Conservation (phyloP, 2,329 filamentous ascomycete genomes). For the Fusarium musae region DNA sequence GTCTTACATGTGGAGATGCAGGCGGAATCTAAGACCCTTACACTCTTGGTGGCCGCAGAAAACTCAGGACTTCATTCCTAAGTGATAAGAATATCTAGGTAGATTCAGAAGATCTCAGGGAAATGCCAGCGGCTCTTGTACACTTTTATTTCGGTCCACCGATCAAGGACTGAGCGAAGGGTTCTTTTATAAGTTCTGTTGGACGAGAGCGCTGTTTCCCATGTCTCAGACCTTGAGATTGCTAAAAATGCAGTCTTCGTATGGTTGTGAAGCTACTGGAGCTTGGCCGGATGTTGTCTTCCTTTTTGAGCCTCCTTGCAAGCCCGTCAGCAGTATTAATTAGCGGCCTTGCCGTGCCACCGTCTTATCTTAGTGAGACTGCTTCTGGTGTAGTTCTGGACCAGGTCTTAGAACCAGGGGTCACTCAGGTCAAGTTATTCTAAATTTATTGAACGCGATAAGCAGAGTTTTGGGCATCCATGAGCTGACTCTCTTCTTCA, state of each 20-base stretch:
- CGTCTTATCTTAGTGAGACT: not conserved
- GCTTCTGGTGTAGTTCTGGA: not conserved
- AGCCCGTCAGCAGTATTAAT: conserved; percentile 15
- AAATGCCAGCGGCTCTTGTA: not conserved
- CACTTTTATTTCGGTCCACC: not conserved
- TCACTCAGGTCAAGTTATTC: not conserved
- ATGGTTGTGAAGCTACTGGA: conserved; percentile 8
- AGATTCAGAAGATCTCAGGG: not conserved
- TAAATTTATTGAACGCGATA: not conserved
- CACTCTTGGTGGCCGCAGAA: not conserved
- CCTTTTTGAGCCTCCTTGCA: not conserved
- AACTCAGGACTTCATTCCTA: not conserved
- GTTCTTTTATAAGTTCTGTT: not conserved
- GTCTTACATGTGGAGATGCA: conserved; percentile 18
- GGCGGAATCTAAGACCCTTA: conserved; percentile 3
- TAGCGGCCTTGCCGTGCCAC: not conserved
- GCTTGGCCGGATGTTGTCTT: conserved; percentile 16
- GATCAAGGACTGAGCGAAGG: not conserved
- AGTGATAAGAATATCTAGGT: not conserved
- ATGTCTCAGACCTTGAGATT: conserved; percentile 3
- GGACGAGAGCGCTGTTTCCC: not conserved
- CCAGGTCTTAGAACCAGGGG: not conserved
- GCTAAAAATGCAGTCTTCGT: conserved; percentile 8
- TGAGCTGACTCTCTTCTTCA: not conserved
- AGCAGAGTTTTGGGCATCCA: not conserved